phyloP scores from a whole-genome alignment of 1,284 basidiomycete genomes.

The Sporisorium iseilematis-ciliati region DNA sequence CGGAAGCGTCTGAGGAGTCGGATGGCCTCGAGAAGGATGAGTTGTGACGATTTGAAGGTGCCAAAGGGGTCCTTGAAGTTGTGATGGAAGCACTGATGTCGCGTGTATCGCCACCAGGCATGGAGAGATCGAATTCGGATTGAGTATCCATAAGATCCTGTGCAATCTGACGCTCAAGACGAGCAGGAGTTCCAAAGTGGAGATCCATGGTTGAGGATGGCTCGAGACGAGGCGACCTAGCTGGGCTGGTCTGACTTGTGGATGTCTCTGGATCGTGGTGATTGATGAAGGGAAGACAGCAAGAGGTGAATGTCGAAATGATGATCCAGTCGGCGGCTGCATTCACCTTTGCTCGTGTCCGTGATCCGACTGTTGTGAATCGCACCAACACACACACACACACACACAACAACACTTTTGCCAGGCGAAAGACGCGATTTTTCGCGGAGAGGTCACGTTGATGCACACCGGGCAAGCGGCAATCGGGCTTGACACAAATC shows the following conservation, averaged over 20 bases:
- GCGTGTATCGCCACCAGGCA: constrained; percentile 39
- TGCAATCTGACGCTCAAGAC: constrained; percentile 54
- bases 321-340: background rate
- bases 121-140: constrained; percentile 52
- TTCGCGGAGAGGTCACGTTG: constrained; percentile 42
- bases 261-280: background rate
- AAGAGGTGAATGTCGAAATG: background rate
- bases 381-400: background rate
- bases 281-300: background rate
- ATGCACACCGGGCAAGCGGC: background rate
- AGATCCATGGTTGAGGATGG: constrained; percentile 36
- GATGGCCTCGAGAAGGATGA: constrained; percentile 50
- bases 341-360: background rate
- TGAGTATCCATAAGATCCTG: constrained; percentile 49
- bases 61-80: constrained; percentile 30
- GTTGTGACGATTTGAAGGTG: constrained; percentile 38
- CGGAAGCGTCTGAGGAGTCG: constrained; percentile 34
- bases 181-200: constrained; percentile 50
- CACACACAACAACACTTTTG: constrained; percentile 10
- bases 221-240: background rate
- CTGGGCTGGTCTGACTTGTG: background rate
- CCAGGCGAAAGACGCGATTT: constrained; percentile 18
- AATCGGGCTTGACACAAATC: constrained; percentile 9
- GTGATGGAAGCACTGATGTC: constrained; percentile 46
- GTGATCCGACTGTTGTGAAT: background rate